Conservation (phyloP, 2,329 filamentous ascomycete species). For the Daldinia eschscholtzii region DNA sequence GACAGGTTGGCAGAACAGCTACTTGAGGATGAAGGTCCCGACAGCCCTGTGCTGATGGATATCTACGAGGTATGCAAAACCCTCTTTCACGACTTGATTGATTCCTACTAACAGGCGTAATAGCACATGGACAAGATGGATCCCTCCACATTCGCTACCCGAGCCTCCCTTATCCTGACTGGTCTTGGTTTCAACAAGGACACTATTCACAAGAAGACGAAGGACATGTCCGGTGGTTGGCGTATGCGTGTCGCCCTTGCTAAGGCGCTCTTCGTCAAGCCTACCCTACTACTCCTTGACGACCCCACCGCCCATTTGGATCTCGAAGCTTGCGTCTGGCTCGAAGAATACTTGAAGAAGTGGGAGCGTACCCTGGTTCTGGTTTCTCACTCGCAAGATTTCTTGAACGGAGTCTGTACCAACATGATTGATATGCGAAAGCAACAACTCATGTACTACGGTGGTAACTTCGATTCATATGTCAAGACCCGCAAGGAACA, state of each 20-base stretch:
- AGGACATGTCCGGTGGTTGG: slow-evolving; percentile 99
- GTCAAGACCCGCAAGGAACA: slow-evolving; percentile 93
- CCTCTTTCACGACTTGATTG: neutral
- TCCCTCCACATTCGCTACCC: slow-evolving; percentile 94
- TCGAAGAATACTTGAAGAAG: slow-evolving; percentile 99
- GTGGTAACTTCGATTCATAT: slow-evolving; percentile 99
- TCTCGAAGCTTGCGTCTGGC: slow-evolving; percentile 98
- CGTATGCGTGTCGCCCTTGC: slow-evolving; percentile 98
- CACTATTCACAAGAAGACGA: slow-evolving; percentile 99
- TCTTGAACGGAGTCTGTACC: slow-evolving; percentile 97
- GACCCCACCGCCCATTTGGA: slow-evolving; percentile 99
- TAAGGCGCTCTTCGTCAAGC: slow-evolving; percentile 99
- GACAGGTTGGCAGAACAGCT: slow-evolving; percentile 91
- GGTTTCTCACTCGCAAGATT: slow-evolving; percentile 98
- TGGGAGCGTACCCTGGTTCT: slow-evolving; percentile 98
- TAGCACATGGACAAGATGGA: slow-evolving; percentile 99
- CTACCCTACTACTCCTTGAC: slow-evolving; percentile 93
- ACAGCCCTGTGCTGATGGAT: slow-evolving; percentile 90
- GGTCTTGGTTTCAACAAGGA: slow-evolving; percentile 99
- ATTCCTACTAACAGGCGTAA: slow-evolving; percentile 19
- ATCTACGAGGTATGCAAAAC: slow-evolving; percentile 84
- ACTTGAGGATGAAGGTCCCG: slow-evolving; percentile 91
- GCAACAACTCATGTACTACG: slow-evolving; percentile 93
- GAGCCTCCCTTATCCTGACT: slow-evolving; percentile 95
- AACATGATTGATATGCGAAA: slow-evolving; percentile 99